A percentile compares a stretch with the other conserved stretches of the same genome.
These are phyloP conservation scores for Trametes cubensis DNA, from an alignment of 768 basidiomycete species.

Conservation along the genomic window DNA sequence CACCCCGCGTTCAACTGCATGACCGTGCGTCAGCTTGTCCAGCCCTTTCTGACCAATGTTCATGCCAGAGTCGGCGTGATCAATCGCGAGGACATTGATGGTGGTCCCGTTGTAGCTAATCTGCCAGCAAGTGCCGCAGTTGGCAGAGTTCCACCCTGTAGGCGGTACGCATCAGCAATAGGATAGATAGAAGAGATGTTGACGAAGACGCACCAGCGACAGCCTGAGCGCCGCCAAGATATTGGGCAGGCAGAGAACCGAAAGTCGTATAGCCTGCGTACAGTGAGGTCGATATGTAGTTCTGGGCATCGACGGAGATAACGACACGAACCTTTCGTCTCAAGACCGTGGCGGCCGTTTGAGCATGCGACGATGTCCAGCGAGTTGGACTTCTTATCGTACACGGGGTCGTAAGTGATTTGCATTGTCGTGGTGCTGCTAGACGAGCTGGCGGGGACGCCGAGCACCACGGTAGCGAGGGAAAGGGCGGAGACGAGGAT, in stretches of 20 bases:
- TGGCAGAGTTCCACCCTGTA: conserved; percentile 32
- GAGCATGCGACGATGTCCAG: conserved; percentile 42
- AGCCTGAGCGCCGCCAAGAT: conserved; percentile 38
- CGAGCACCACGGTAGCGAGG: conserved; percentile 10
- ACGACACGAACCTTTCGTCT: conserved; percentile 26
- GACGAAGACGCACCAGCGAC: conserved; percentile 20
- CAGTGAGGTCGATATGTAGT: neutral
- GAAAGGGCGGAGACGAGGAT: conserved; percentile 20
- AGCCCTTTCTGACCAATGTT: conserved; percentile 38
- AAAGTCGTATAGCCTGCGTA: conserved; percentile 37
- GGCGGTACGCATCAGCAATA: neutral
- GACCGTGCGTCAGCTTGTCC: conserved; percentile 40
- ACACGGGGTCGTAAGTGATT: conserved; percentile 41
- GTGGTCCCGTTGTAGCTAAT: conserved; percentile 31
- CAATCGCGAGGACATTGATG: conserved; percentile 36
- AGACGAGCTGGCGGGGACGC: conserved; percentile 6
- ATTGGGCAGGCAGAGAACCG: conserved; percentile 37
- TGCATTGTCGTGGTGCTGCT: conserved; percentile 21
- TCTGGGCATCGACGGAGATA: neutral
- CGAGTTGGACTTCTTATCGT: conserved; percentile 35
- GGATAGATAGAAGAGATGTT: neutral
- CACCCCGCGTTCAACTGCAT: conserved; percentile 50
- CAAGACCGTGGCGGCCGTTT: conserved; percentile 40
- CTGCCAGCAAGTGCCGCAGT: conserved; percentile 40
- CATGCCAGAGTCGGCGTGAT: conserved; percentile 35